Evolutionary conservation across 306 rosid genomes (phyloP), one percentile per base, ranked within the genome.

Genomic region (Dryas octopetala): DNA sequence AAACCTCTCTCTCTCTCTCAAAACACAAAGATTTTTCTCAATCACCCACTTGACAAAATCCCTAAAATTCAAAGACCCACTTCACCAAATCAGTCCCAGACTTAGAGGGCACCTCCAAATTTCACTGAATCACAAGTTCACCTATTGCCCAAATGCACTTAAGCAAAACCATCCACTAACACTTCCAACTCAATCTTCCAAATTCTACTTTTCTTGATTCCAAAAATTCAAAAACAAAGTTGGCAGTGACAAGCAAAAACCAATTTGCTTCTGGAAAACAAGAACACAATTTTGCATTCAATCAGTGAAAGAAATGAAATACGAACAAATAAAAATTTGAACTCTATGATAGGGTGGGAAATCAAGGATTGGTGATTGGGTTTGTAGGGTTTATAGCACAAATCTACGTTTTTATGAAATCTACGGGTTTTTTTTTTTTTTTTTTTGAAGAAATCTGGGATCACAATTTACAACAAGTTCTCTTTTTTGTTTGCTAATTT

Each of bases 401-500:
- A 83, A 85, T 74, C 86, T 81, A 61, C 77, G 83, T 75, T 74
- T 75, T 77, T 72, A 47, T 66, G 77, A 79, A 79, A 83, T 32
- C 80, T 50, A 54, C 72, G 75, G 19, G 19, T 19, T 19, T 19
- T 19, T 19, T 19, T 19, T 50, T 48, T 68, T 58, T 17, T 32
- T 3, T 51, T 41, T n/a, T 5, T 53, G 83, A 77, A 76, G 73
- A 84, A 82, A 86, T 84, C 89, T 61, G 89, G 78, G 92, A 88
- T 85, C 90, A 78, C 58, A 74, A 68, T 68, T 48, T 45, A 46
- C 64, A 62, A 54, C 23, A 54, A 68, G 10, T 16, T n/a, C 55
- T 66, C 50, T 48, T 47, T 23, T 74, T 38, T 63, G 9, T 58
- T 50, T 50, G 61, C 74, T 85, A 81, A 83, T 80, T 80, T 79